Percentiles rank a stretch among this genome's conserved stretches.
These are phyloP conservation scores for Linum lewisii DNA, from an alignment of 345 rosid genomes.

Conservation along the genomic window DNA sequence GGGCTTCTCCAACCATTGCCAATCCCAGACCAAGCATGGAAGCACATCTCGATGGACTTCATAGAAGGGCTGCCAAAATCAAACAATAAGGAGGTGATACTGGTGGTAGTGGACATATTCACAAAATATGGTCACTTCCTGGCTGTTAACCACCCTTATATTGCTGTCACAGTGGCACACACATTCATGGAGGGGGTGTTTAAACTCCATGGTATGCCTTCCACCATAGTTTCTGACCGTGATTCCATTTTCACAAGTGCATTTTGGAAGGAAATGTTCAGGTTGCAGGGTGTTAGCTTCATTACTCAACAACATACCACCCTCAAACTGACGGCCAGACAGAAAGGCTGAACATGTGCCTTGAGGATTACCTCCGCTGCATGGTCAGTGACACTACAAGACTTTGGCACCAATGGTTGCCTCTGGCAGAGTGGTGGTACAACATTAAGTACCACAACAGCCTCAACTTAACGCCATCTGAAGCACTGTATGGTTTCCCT, in stretches of 20 bases:
- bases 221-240: not conserved
- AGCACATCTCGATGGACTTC: conserved; percentile 6
- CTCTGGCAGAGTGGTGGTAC: conserved; percentile 2
- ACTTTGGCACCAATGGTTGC: not conserved
- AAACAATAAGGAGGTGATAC: not conserved
- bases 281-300: not conserved
- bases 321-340: not conserved
- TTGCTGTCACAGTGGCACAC: not conserved
- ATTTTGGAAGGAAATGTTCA: not conserved
- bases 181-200: not conserved
- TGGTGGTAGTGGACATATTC: conserved; percentile 1
- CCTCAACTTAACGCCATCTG: not conserved
- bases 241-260: not conserved
- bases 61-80: conserved; percentile 7
- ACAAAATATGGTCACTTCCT: not conserved
- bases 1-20: conserved; percentile 3
- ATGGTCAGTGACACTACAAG: not conserved
- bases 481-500: not conserved
- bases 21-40: not conserved
- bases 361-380: not conserved
- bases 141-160: not conserved
- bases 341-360: not conserved
- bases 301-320: conserved; percentile 7
- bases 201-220: not conserved
- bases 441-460: not conserved